phyloP scores from a whole-genome alignment of 306 rosid genomes.

The Ammopiptanthus mongolicus region DNA sequence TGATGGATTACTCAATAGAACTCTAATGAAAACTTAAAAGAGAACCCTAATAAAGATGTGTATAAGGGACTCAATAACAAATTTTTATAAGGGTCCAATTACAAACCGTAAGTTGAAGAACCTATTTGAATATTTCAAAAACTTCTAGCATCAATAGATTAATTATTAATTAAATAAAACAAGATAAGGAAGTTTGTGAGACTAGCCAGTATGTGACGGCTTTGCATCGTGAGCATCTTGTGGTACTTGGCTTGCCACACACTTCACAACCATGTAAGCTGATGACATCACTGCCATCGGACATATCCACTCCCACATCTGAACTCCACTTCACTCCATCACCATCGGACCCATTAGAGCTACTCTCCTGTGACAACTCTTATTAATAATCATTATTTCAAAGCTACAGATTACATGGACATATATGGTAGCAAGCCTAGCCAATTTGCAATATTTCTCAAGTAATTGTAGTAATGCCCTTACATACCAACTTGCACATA shows the following conservation, averaged over 20 bases:
- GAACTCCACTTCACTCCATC: neutral
- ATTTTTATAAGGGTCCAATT: too few relatives aligned
- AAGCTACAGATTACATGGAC: neutral
- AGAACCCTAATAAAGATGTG: too few relatives aligned
- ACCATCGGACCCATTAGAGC: neutral
- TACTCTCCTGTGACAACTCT: conserved; percentile 12
- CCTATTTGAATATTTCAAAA: too few relatives aligned
- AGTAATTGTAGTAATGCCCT: too few relatives aligned
- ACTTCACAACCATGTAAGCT: conserved; percentile 6
- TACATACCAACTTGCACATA: too few relatives aligned
- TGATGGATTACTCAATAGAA: too few relatives aligned
- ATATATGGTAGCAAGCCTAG: neutral
- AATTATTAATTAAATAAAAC: too few relatives aligned
- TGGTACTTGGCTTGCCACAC: conserved; percentile 28
- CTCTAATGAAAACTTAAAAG: too few relatives aligned
- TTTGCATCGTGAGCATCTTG: conserved; percentile 31
- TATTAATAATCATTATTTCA: neutral
- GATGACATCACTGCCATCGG: neutral
- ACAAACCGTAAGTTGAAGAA: too few relatives aligned
- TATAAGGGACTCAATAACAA: too few relatives aligned
- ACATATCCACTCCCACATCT: neutral
- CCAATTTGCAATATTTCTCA: neutral
- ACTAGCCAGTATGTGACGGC: conserved; percentile 29
- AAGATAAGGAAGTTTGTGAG: neutral
- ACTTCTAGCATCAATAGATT: too few relatives aligned